Evolutionary conservation across 2,329 filamentous ascomycete genomes (phyloP).

Genomic region (Magnaporthiopsis poae): DNA sequence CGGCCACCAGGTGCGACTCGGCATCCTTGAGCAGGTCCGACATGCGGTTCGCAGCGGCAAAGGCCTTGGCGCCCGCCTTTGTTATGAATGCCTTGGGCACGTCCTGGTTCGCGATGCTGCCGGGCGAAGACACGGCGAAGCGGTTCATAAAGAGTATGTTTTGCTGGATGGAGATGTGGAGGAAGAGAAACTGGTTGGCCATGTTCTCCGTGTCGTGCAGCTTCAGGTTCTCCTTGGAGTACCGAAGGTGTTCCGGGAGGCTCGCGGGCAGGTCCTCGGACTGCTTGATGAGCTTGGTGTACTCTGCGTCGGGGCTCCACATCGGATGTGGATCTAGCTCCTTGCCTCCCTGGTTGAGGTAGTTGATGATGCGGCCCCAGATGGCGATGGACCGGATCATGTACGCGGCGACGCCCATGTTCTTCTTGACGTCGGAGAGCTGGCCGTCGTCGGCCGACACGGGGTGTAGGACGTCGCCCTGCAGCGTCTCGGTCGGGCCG

Average conservation of each 20-base stretch:
- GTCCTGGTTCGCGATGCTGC: conserved; percentile 54
- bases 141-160: conserved; percentile 83
- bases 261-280: conserved; percentile 59
- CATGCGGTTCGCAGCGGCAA: conserved; percentile 77
- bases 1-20: conserved; percentile 69
- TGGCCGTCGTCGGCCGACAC: conserved; percentile 55
- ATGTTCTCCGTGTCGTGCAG: conserved; percentile 75
- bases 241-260: conserved; percentile 63
- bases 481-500: conserved; percentile 72
- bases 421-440: conserved; percentile 58
- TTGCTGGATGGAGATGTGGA: conserved; percentile 84
- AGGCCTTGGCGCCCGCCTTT: conserved; percentile 63
- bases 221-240: conserved; percentile 72
- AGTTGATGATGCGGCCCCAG: conserved; percentile 83
- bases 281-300: conserved; percentile 58
- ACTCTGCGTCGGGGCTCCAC: conserved; percentile 74
- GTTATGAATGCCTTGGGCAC: conserved; percentile 70
- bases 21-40: conserved; percentile 74
- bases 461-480: conserved; percentile 58
- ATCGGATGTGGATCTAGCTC: conserved; percentile 66
- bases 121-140: conserved; percentile 67
- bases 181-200: conserved; percentile 82
- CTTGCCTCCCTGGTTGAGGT: conserved; percentile 81
- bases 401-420: conserved; percentile 91
- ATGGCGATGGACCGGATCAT: conserved; percentile 75